These are phyloP conservation scores for Botryosphaeria dothidea DNA, from an alignment of 2,329 filamentous ascomycete genomes.

Conservation along the genomic window DNA sequence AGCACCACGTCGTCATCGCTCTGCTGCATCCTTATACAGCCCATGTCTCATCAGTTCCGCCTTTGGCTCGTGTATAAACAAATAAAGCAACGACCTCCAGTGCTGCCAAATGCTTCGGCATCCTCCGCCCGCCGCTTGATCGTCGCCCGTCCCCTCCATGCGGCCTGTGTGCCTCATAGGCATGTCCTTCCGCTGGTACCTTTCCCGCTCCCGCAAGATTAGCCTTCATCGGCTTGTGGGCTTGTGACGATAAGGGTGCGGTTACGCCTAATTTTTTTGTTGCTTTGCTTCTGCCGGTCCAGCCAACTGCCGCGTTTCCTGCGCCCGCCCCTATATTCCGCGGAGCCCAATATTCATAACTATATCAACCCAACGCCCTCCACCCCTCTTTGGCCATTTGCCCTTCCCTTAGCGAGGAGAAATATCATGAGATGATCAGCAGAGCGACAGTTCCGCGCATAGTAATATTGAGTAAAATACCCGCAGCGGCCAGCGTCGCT, in stretches of 20 bases:
- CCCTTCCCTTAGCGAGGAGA: background rate
- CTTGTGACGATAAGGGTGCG: background rate
- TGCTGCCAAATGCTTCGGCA: background rate
- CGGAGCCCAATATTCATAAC: background rate
- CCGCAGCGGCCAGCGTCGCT: background rate
- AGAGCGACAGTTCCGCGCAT: background rate
- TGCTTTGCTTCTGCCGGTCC: background rate
- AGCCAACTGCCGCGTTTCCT: background rate
- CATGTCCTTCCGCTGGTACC: background rate
- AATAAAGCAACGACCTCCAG: background rate
- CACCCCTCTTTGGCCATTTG: background rate
- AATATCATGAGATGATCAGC: conserved; percentile 7
- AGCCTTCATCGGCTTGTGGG: background rate
- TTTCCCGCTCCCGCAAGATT: conserved; percentile 17
- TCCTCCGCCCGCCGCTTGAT: background rate
- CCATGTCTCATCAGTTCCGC: background rate
- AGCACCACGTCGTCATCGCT: background rate
- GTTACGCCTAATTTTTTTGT: background rate
- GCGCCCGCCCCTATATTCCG: background rate
- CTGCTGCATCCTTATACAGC: conserved; percentile 1
- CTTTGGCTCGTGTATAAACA: background rate
- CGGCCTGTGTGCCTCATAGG: background rate
- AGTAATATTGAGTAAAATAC: background rate
- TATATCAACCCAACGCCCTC: background rate
- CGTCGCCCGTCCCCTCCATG: background rate